Percentiles rank a stretch among this genome's conserved stretches.
Evolutionary conservation across 1,139 yeast species (phyloP).

Genomic region (Taphrina betulina): DNA sequence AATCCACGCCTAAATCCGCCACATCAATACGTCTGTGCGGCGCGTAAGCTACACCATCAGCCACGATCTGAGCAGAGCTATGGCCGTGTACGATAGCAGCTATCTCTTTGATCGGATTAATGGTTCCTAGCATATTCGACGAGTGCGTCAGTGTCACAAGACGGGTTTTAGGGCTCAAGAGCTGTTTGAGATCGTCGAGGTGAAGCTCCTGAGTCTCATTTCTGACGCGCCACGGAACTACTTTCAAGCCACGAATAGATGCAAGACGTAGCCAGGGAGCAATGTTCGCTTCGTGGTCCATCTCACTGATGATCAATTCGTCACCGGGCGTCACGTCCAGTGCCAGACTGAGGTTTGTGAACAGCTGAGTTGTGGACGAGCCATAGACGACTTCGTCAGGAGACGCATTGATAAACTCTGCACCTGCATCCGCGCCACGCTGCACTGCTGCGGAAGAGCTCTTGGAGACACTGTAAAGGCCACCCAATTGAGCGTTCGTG

Average conservation of each 20-base stretch:
- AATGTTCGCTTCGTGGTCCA: constrained; percentile 9
- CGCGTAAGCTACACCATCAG: constrained; percentile 1
- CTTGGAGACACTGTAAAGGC: not conserved
- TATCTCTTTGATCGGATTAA: constrained; percentile 4
- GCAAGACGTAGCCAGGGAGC: constrained; percentile 7
- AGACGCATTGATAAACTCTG: not conserved
- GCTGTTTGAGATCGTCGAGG: not conserved
- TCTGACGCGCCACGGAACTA: not conserved
- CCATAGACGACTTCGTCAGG: constrained; percentile 8
- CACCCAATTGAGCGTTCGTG: constrained; percentile 3
- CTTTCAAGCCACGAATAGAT: not conserved
- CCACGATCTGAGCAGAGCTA: not conserved
- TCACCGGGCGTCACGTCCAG: not conserved
- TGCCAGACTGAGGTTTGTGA: not conserved
- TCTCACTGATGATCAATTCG: constrained; percentile 3
- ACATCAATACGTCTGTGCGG: constrained; percentile 1
- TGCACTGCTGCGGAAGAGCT: not conserved
- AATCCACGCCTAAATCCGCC: not conserved
- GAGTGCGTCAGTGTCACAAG: constrained; percentile 8
- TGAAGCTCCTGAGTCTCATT: not conserved
- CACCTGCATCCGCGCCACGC: not conserved
- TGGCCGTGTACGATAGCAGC: not conserved
- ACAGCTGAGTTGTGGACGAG: constrained; percentile 1
- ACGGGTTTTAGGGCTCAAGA: not conserved
- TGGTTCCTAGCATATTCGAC: constrained; percentile 5